These are phyloP conservation scores for Boechera divaricarpa DNA, from an alignment of 345 rosid genomes.

Conservation along the genomic window DNA sequence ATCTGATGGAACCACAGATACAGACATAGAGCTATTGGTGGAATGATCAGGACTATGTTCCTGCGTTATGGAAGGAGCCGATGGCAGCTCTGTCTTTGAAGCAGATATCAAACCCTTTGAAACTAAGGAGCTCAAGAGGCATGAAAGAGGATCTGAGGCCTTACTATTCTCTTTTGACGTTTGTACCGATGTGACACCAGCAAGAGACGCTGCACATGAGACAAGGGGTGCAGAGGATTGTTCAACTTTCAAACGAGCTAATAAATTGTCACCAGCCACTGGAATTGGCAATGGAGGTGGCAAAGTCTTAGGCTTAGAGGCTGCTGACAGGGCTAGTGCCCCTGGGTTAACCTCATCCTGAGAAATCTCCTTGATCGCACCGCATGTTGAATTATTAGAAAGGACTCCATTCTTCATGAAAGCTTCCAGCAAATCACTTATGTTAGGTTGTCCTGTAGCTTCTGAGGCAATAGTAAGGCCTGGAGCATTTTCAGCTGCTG, in stretches of 20 bases:
- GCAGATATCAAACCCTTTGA: conserved; percentile 91
- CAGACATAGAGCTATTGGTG: conserved; percentile 47
- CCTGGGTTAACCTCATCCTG: conserved; percentile 49
- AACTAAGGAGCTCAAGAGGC: conserved; percentile 88
- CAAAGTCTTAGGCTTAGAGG: conserved; percentile 46
- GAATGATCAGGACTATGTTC: conserved; percentile 51
- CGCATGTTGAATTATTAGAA: conserved; percentile 46
- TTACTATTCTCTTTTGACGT: conserved; percentile 53
- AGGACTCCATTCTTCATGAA: conserved; percentile 79
- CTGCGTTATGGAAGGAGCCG: conserved; percentile 47
- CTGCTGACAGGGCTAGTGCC: conserved; percentile 40
- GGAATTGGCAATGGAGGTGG: conserved; percentile 46
- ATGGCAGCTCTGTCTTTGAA: conserved; percentile 58
- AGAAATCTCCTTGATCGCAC: conserved; percentile 44
- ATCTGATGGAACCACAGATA: conserved; percentile 50
- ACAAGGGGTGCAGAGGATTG: conserved; percentile 53
- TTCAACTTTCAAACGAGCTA: conserved; percentile 50
- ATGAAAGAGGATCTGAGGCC: conserved; percentile 68
- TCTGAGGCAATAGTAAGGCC: conserved; percentile 50
- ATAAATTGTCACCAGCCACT: conserved; percentile 42
- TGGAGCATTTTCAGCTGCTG: conserved; percentile 45
- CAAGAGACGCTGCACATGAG: conserved; percentile 48
- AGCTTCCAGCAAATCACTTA: conserved; percentile 73
- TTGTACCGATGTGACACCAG: conserved; percentile 46
- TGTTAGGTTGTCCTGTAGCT: conserved; percentile 55